Evolutionary conservation across 345 rosid genomes (phyloP).

Genomic region (Eucalyptus pauciflora): DNA sequence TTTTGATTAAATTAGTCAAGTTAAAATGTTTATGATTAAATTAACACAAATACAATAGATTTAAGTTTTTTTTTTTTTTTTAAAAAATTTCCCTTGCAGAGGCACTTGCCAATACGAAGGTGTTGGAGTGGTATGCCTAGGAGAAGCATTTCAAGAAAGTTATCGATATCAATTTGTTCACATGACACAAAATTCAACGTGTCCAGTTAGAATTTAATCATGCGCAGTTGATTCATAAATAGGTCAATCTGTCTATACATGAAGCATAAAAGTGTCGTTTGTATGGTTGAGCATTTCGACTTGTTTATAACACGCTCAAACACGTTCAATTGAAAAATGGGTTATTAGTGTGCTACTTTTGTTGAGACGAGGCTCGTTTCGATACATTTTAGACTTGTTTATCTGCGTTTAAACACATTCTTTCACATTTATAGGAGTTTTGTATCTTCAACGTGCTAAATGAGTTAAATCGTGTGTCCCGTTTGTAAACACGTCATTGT

Average conservation of each 20-base stretch:
- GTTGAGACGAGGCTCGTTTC: too few relatives aligned
- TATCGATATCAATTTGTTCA: background rate
- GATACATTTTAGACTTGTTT: background rate
- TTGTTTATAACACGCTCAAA: background rate
- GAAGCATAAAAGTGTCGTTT: background rate
- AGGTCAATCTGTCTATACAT: rapidly evolving
- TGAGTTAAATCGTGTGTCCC: background rate
- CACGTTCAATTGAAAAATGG: background rate
- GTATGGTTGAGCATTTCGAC: background rate
- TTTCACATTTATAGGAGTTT: background rate
- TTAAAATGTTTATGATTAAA: too few relatives aligned
- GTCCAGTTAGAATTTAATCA: background rate
- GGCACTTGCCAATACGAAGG: conserved; percentile 30
- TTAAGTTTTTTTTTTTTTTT: too few relatives aligned
- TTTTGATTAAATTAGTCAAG: background rate
- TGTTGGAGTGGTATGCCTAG: conserved; percentile 34
- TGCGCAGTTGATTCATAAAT: rapidly evolving
- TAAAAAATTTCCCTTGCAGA: background rate
- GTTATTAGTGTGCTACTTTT: background rate
- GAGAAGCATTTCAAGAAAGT: conserved; percentile 31
- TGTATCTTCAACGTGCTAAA: background rate
- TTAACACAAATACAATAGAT: rapidly evolving
- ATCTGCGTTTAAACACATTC: background rate
- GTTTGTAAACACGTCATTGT: background rate
- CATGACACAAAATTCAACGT: rapidly evolving